Base-by-base conservation (phyloP, 768 basidiomycete genomes). In the Rickenella mellea region DNA sequence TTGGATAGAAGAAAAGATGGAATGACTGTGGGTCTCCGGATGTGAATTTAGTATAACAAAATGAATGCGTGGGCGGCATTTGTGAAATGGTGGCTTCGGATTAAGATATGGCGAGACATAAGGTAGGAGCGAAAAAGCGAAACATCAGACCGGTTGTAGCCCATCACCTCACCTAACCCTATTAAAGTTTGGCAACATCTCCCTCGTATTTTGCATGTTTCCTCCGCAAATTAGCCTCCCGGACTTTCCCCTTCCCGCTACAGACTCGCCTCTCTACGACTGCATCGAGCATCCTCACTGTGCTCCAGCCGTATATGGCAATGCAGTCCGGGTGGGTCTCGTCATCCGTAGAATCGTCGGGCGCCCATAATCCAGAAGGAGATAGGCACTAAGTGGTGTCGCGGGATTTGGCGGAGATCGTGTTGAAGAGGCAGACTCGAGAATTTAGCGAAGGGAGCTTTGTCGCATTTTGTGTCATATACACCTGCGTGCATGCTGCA, bases 111-210 rank as follows among this genome's bases (percentile, higher is more conserved):
- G n/a, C n/a, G n/a, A n/a, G n/a, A n/a, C n/a, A n/a, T n/a, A n/a
- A n/a, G n/a, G n/a, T n/a, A n/a, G n/a, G n/a, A n/a, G n/a, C n/a
- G n/a, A n/a, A n/a, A n/a, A n/a, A n/a, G n/a, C n/a, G n/a, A n/a
- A n/a, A n/a, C n/a, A n/a, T n/a, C n/a, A n/a, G n/a, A n/a, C n/a
- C n/a, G n/a, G n/a, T n/a, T n/a, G n/a, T n/a, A n/a, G n/a, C n/a
- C n/a, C 76, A 48, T 79, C 77, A 17, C 72, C 76, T 39, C 76
- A 64, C 43, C 83, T 63, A 43, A 88, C 54, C 39, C 87, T 64
- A 58, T 91, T 90, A 55, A 91, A 91, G 63, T 91, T 90, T 33
- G 86, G 87, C 32, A 91, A 53, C 80, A 91, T 91, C 58, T 97
- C 94, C 31, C 80, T 69, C 40, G 59, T 97, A 97, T 52, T 94